phyloP scores from a whole-genome alignment of 2,329 filamentous ascomycete species.

The Parastagonospora nodorum region DNA sequence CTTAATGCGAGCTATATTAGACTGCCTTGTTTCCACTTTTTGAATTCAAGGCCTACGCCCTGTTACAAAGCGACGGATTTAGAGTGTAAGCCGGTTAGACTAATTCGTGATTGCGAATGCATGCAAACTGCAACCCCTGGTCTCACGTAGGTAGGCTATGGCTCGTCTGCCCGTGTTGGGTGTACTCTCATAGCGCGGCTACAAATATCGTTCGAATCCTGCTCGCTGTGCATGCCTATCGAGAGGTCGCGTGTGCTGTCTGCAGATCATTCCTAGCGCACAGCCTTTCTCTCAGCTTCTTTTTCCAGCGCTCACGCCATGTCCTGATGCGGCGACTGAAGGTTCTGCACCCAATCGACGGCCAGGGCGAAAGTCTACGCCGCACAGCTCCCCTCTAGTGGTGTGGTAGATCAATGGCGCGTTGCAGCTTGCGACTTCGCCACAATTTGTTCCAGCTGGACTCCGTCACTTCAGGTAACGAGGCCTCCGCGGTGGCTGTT shows the following conservation, averaged over 20 bases:
- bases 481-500: constrained; percentile 5
- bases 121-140: constrained; percentile 1
- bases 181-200: neutral
- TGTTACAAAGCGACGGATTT: constrained; percentile 17
- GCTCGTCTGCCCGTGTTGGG: neutral
- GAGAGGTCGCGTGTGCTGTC: neutral
- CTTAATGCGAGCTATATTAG: constrained; percentile 23
- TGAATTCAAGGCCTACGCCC: constrained; percentile 13
- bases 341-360: neutral
- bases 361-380: neutral
- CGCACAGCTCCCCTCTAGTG: neutral
- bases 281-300: no score
- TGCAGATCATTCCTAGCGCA: neutral
- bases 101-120: constrained; percentile 15
- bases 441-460: constrained; percentile 21
- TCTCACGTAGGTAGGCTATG: neutral
- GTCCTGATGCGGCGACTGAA: neutral
- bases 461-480: constrained; percentile 9
- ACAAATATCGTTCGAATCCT: neutral
- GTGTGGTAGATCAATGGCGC: constrained; percentile 11
- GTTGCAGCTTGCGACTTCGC: constrained; percentile 11
- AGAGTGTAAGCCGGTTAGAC: constrained; percentile 7
- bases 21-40: constrained; percentile 28
- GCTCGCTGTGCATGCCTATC: no score
- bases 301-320: neutral